These are phyloP conservation scores for Penicillium crystallinum DNA, from an alignment of 495 filamentous ascomycete species.

Conservation along the genomic window DNA sequence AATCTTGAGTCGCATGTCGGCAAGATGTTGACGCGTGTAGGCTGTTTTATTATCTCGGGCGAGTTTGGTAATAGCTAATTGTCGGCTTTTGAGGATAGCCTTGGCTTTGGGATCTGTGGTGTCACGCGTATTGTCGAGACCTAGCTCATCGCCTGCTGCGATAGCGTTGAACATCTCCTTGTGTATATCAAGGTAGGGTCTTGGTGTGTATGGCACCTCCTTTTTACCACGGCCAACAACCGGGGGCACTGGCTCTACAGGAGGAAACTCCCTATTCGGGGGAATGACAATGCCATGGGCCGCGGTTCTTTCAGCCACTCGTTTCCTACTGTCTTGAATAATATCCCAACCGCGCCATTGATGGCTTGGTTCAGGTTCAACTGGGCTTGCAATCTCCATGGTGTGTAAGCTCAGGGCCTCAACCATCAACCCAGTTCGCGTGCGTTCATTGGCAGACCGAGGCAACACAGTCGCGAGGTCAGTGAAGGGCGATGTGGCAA, in stretches of 20 bases:
- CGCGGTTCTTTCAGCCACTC: slow-evolving; percentile 31
- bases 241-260: slow-evolving; percentile 21
- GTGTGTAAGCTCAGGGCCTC: slow-evolving; percentile 50
- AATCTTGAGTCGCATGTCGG: slow-evolving; percentile 23
- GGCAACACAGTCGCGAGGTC: slow-evolving; percentile 51
- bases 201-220: slow-evolving; percentile 17
- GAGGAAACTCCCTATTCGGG: slow-evolving; percentile 24
- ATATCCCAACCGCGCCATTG: slow-evolving; percentile 27
- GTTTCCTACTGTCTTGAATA: slow-evolving; percentile 25
- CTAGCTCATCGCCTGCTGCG: neutral
- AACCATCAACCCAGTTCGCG: slow-evolving; percentile 47
- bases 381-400: slow-evolving; percentile 40
- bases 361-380: slow-evolving; percentile 10
- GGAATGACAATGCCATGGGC: slow-evolving; percentile 35
- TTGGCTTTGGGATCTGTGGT: neutral
- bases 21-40: slow-evolving; percentile 19
- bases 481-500: slow-evolving; percentile 52
- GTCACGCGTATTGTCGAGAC: neutral
- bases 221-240: slow-evolving; percentile 8
- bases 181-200: slow-evolving; percentile 14
- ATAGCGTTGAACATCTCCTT: slow-evolving; percentile 13
- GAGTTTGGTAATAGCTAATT: slow-evolving; percentile 19
- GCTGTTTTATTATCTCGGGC: slow-evolving; percentile 24
- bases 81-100: neutral
- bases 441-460: slow-evolving; percentile 44